phyloP scores from a whole-genome alignment of 306 rosid genomes.

The Ochetophila trinervis region DNA sequence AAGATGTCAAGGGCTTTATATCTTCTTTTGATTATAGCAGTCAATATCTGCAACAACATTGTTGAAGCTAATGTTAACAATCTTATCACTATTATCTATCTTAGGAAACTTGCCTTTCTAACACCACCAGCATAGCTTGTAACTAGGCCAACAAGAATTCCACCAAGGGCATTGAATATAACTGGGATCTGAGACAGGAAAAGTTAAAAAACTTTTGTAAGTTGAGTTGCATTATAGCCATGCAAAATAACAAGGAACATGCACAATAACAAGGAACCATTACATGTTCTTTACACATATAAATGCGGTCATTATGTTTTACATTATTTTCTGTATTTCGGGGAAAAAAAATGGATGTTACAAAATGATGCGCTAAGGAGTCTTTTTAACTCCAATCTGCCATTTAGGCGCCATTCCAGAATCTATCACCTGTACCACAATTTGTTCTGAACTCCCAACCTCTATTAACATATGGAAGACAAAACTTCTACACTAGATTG shows the following conservation, averaged over 20 bases:
- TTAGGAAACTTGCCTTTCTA: constrained; percentile 68
- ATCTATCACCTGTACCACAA: not conserved
- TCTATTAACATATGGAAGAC: not conserved
- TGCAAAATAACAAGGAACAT: not conserved
- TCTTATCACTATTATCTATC: constrained; percentile 6
- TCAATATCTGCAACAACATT: not conserved
- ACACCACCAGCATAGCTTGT: constrained; percentile 94
- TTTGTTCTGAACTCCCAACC: not conserved
- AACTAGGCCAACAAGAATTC: constrained; percentile 92
- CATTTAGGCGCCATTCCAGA: not conserved
- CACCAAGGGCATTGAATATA: constrained; percentile 79
- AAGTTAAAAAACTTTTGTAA: constrained; percentile 1
- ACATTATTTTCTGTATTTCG: too few relatives aligned
- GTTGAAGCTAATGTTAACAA: constrained; percentile 5
- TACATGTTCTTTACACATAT: not conserved
- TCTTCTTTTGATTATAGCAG: constrained; percentile 14
- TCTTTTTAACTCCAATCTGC: not conserved
- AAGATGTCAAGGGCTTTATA: not conserved
- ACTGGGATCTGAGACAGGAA: constrained; percentile 72
- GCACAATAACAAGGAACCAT: not conserved
- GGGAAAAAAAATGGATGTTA: not conserved
- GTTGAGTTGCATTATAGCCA: constrained; percentile 5
- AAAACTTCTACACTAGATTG: too few relatives aligned
- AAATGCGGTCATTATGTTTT: not conserved
- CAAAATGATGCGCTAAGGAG: not conserved